A percentile compares a stretch with the other conserved stretches of the same genome.
Conservation (phyloP, 2,329 filamentous ascomycete species). For the Plectosphaerella sp. region DNA sequence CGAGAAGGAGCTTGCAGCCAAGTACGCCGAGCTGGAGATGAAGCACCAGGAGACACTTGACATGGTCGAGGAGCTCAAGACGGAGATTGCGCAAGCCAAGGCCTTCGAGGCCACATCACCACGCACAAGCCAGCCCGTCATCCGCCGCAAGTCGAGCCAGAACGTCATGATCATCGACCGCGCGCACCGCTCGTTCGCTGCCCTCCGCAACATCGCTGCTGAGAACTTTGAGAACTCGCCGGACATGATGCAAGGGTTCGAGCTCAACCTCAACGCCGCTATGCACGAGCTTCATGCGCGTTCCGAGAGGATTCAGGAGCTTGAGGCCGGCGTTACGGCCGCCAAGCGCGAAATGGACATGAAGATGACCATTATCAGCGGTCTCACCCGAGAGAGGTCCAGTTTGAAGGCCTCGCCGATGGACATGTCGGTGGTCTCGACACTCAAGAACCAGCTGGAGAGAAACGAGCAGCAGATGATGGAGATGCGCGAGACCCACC, state of each 20-base stretch:
- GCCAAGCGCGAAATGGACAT: conserved; percentile 95
- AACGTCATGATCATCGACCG: conserved; percentile 84
- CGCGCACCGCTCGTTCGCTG: conserved; percentile 85
- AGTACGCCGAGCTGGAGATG: conserved; percentile 77
- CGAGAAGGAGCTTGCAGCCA: conserved; percentile 67
- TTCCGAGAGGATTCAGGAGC: conserved; percentile 82
- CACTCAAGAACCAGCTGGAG: conserved; percentile 81
- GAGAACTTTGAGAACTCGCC: conserved; percentile 81
- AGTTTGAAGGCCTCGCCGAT: conserved; percentile 81
- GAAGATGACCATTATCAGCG: conserved; percentile 94
- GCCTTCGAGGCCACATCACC: conserved; percentile 55
- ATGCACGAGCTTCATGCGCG: conserved; percentile 87
- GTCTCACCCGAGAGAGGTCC: conserved; percentile 85
- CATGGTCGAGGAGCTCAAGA: conserved; percentile 87
- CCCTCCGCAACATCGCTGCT: conserved; percentile 79
- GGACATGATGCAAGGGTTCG: conserved; percentile 87
- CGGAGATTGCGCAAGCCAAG: conserved; percentile 76
- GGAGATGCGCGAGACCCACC: conserved; percentile 67
- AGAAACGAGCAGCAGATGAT: conserved; percentile 79
- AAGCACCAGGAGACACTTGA: conserved; percentile 79
- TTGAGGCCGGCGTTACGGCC: conserved; percentile 78
- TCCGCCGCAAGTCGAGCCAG: conserved; percentile 90
- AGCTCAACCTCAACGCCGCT: conserved; percentile 83
- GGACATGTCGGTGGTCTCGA: conserved; percentile 86
- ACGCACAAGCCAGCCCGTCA: conserved; percentile 66